Conservation (phyloP, 805 yeast genomes). For the Cyberlindnera mississippiensis region DNA sequence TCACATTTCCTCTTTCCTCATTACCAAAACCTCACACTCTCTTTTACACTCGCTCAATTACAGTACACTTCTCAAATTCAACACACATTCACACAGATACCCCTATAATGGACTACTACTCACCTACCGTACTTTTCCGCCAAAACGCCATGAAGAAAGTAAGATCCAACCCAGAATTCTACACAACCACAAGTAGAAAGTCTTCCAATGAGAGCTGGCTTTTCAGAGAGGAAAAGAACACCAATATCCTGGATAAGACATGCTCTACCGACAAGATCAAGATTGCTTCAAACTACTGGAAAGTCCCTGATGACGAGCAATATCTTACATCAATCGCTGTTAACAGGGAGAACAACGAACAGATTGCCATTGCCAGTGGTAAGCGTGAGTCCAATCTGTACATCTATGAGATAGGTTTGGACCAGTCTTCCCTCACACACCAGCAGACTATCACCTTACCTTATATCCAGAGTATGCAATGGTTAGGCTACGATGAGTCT, state of each 20-base stretch:
- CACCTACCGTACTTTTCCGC: constrained; percentile 25
- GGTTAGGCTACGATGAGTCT: constrained; percentile 41
- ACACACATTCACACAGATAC: not conserved
- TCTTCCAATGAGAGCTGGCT: constrained; percentile 23
- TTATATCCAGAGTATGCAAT: constrained; percentile 47
- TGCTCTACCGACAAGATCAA: constrained; percentile 38
- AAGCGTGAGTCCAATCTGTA: constrained; percentile 42
- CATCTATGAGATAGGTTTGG: constrained; percentile 44
- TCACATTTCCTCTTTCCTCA: too few relatives aligned
- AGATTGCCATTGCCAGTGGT: constrained; percentile 53
- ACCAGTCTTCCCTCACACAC: constrained; percentile 45
- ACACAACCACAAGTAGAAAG: constrained; percentile 7
- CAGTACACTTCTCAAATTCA: not conserved
- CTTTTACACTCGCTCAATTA: not conserved
- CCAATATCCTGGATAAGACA: constrained; percentile 37
- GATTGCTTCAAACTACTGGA: constrained; percentile 29
- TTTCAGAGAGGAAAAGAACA: constrained; percentile 22
- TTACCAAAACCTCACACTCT: too few relatives aligned
- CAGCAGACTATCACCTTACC: constrained; percentile 57
- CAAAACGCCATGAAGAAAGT: constrained; percentile 26
- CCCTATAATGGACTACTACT: constrained; percentile 22
- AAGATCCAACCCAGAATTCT: constrained; percentile 15
- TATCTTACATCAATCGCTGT: constrained; percentile 43
- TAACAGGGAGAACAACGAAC: constrained; percentile 25
- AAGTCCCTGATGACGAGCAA: constrained; percentile 31